Base-by-base conservation (phyloP, 768 basidiomycete genomes). In the Pleurotus cornucopiae region DNA sequence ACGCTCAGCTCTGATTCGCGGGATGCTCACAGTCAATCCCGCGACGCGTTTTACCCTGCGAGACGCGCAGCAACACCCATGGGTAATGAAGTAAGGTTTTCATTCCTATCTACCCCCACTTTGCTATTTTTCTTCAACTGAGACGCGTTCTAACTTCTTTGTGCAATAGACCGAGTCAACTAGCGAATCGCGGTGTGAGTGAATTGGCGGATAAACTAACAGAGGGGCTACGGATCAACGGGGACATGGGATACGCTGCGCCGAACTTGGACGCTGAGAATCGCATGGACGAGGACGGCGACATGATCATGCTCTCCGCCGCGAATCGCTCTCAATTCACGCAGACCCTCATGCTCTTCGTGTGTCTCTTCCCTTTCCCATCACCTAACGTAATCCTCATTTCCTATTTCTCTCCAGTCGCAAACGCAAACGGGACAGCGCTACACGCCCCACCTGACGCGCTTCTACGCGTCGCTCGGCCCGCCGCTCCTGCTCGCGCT, bases 331-430 rank as follows among this genome's bases (percentile, higher is more conserved):
- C 88, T 0, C 89, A 91, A 62, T 94, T 94, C 68, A 90, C 90
- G 0, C 88, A 90, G 62, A 76, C 84, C 0, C 76, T 94, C 14
- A 80, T 90, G 74, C 79, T 94, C 51, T 94, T 93, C 74, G 91
- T 93, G 62, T 56, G 88, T 77, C n/a, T 38, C 57, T 55, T 26
- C 25, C 38, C 44, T 18, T 47, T 6, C 30, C 25, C 45, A 21
- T 44, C 43, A n/a, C 7, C 20, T 44, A 7, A 34, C 30, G 30
- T 34, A 34, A 0, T 4, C 30, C 16, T 34, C 48, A 26, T 34
- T 25, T 12, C 25, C 48, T 1, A 11, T 20, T 49, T 18, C 14
- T 5, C 13, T 44, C 9, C 62, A 94, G 92, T 89, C 91, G 0
- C 89, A 94, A 78, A 92, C 91, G 0, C 89, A 91, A 72, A 71